Conservation (phyloP, 2,329 filamentous ascomycete species). For the Cercospora sp. region DNA sequence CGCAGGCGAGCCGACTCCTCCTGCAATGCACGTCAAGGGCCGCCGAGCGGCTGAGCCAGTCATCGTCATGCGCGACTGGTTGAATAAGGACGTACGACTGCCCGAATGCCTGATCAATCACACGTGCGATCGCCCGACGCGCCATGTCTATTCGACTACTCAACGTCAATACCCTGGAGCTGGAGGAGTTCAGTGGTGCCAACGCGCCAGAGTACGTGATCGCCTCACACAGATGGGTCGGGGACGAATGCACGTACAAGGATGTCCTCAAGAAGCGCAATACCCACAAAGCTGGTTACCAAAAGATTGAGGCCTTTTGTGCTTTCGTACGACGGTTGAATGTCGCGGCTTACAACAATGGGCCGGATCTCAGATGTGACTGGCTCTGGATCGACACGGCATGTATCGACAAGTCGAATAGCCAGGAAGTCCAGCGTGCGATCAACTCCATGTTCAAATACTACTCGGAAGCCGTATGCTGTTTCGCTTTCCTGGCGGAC, state of each 20-base stretch:
- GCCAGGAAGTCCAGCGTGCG: slow-evolving; percentile 16
- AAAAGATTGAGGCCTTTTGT: slow-evolving; percentile 10
- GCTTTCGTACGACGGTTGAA: slow-evolving; percentile 1
- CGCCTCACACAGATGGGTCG: slow-evolving; percentile 17
- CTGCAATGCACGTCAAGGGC: not conserved
- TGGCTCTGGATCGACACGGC: slow-evolving; percentile 29
- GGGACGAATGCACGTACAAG: slow-evolving; percentile 13
- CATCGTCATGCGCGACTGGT: not conserved
- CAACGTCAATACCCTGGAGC: slow-evolving; percentile 12
- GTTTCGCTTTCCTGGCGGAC: slow-evolving; percentile 24
- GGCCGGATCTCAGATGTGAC: not conserved
- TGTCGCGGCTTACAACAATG: not conserved
- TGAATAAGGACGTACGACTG: slow-evolving; percentile 6
- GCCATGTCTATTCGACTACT: slow-evolving; percentile 16
- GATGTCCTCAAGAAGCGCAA: slow-evolving; percentile 21
- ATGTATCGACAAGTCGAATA: slow-evolving; percentile 25
- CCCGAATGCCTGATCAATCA: slow-evolving; percentile 5
- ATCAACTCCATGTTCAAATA: slow-evolving; percentile 28
- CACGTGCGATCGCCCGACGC: not conserved
- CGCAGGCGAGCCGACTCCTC: not conserved
- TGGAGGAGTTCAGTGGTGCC: slow-evolving; percentile 1
- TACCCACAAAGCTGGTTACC: slow-evolving; percentile 7
- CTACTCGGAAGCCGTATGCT: slow-evolving; percentile 20
- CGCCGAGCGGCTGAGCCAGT: slow-evolving; percentile 11
- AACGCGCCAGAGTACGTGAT: slow-evolving; percentile 15